phyloP scores from a whole-genome alignment of 805 yeast species.

The Scheffersomyces spartinae region DNA sequence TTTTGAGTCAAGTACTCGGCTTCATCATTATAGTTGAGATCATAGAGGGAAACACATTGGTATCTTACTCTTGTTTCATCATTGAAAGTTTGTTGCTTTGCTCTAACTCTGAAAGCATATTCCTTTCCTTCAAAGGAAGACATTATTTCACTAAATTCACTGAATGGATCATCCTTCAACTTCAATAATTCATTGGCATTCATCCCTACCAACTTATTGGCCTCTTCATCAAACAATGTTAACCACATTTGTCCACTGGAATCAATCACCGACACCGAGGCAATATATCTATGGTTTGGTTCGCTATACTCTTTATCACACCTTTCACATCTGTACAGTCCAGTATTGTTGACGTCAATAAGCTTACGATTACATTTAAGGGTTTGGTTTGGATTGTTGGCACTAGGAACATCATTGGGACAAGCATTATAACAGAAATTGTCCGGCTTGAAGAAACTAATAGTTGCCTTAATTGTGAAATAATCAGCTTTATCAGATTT shows the following conservation, averaged over 20 bases:
- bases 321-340: slow-evolving; percentile 88
- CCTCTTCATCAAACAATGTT: slow-evolving; percentile 80
- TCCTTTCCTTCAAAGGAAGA: slow-evolving; percentile 51
- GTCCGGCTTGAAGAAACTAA: slow-evolving; percentile 61
- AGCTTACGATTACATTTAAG: slow-evolving; percentile 74
- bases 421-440: slow-evolving; percentile 89
- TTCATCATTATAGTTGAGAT: slow-evolving; percentile 48
- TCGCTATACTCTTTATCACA: slow-evolving; percentile 60
- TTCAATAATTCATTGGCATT: slow-evolving; percentile 51
- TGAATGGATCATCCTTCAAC: slow-evolving; percentile 28
- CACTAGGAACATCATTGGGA: slow-evolving; percentile 30
- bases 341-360: slow-evolving; percentile 52
- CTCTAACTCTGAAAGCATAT: slow-evolving; percentile 65
- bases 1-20: slow-evolving; percentile 42
- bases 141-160: slow-evolving; percentile 34
- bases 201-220: slow-evolving; percentile 51
- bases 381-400: slow-evolving; percentile 7
- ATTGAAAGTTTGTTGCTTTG: slow-evolving; percentile 74
- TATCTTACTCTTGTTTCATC: slow-evolving; percentile 70
- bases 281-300: slow-evolving; percentile 72
- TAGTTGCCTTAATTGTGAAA: slow-evolving; percentile 63
- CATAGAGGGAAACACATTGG: slow-evolving; percentile 44
- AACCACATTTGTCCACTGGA: slow-evolving; percentile 77
- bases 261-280: slow-evolving; percentile 72
- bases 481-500: slow-evolving; percentile 69